Evolutionary conservation across 805 yeast genomes (phyloP).

Genomic region (Cyberlindnera nakhonratchasimensis): DNA sequence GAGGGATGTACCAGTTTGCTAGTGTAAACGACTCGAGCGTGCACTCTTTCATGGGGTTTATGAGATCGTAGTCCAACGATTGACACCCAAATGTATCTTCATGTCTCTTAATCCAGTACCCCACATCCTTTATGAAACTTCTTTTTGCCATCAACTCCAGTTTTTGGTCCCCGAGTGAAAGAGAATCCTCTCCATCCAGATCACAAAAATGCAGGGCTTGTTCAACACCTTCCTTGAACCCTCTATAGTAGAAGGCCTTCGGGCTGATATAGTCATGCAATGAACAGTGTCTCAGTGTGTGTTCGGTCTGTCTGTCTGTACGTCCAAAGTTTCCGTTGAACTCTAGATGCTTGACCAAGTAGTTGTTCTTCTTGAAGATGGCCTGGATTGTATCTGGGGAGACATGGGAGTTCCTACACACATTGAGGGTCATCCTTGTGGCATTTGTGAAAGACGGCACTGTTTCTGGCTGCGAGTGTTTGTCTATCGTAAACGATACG

Average conservation of each 20-base stretch:
- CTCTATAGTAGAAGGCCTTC: background rate
- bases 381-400: background rate
- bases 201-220: background rate
- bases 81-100: too few species aligned
- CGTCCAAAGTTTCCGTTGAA: slow-evolving; percentile 24
- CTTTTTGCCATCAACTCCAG: too few species aligned
- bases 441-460: background rate
- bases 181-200: background rate
- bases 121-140: too few species aligned
- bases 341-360: slow-evolving; percentile 15
- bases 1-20: too few species aligned
- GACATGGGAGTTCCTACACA: background rate
- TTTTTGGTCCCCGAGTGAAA: too few species aligned
- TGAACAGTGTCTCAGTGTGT: slow-evolving; percentile 19
- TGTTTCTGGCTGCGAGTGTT: too few species aligned
- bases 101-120: too few species aligned
- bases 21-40: too few species aligned
- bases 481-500: background rate
- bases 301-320: slow-evolving; percentile 20
- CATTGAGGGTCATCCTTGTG: background rate
- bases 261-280: slow-evolving; percentile 11
- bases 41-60: too few species aligned
- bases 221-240: background rate
- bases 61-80: too few species aligned
- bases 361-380: background rate